Conservation (phyloP, 2,329 filamentous ascomycete genomes). For the Colletotrichum tabaci region DNA sequence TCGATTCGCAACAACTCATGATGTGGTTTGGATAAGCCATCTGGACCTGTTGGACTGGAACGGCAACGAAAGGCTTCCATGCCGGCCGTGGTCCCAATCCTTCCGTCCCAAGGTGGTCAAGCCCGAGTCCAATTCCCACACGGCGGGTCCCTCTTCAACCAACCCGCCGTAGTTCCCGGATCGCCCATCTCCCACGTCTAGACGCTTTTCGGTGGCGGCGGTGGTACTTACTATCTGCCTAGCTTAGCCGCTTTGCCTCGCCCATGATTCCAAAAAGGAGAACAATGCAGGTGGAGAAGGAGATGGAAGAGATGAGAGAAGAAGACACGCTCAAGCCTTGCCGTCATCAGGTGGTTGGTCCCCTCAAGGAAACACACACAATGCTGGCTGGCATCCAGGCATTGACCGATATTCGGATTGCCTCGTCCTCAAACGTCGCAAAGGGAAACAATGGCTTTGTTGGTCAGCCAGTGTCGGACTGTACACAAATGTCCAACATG, state of each 20-base stretch:
- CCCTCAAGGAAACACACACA: neutral
- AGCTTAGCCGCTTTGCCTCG: neutral
- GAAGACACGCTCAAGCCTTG: slow-evolving; percentile 14
- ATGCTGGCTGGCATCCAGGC: neutral
- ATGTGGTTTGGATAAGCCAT: neutral
- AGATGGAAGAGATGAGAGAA: neutral
- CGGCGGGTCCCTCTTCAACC: neutral
- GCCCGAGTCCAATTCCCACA: neutral
- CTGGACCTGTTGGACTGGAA: slow-evolving; percentile 25
- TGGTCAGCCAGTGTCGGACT: slow-evolving; percentile 9
- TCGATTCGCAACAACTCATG: slow-evolving; percentile 2
- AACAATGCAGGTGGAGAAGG: too few relatives aligned
- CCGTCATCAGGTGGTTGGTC: neutral
- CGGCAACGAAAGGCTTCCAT: neutral
- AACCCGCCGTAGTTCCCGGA: slow-evolving; percentile 28
- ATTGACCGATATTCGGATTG: slow-evolving; percentile 24
- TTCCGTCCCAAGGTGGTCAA: slow-evolving; percentile 1
- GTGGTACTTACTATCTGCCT: neutral
- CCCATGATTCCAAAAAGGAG: neutral
- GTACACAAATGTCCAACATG: slow-evolving; percentile 4
- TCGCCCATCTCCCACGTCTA: slow-evolving; percentile 20
- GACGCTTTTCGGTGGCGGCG: neutral
- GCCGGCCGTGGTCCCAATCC: slow-evolving; percentile 5
- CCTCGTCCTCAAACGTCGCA: slow-evolving; percentile 7
- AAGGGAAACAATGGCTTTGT: neutral